Conservation (phyloP, 306 rosid species). For the Ochetophila trinervis region DNA sequence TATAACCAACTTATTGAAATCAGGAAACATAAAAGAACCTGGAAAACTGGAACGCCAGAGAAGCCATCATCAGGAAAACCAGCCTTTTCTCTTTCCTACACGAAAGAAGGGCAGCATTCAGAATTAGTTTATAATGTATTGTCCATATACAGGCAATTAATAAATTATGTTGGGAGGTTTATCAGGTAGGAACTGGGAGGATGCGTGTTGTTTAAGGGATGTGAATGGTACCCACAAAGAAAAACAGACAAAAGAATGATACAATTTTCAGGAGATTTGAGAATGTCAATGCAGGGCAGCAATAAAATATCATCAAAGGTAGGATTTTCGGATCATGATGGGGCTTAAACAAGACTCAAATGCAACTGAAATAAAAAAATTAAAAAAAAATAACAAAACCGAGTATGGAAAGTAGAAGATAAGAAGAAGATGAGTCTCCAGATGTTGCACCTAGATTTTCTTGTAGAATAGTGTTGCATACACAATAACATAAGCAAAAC, state of each 20-base stretch:
- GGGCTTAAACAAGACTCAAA: neutral
- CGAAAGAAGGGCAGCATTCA: conserved; percentile 9
- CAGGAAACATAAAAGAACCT: conserved; percentile 54
- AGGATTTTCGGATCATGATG: neutral
- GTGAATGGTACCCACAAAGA: neutral
- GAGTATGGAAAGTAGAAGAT: neutral
- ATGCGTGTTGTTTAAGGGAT: neutral
- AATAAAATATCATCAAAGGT: neutral
- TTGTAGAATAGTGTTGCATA: neutral
- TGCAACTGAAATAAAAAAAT: neutral
- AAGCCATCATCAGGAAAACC: conserved; percentile 60
- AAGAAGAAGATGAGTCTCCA: neutral
- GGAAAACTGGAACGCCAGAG: conserved; percentile 86
- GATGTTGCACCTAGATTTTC: neutral
- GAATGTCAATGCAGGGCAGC: neutral
- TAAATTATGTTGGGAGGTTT: neutral
- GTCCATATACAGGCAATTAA: no score
- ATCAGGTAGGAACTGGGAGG: neutral
- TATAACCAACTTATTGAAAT: conserved; percentile 14
- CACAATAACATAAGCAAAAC: neutral
- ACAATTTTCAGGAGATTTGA: neutral
- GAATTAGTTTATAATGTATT: conserved; percentile 8
- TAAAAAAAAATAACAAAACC: neutral
- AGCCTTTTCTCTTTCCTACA: conserved; percentile 69
- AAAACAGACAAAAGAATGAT: neutral